A percentile compares a stretch with the other conserved stretches of the same genome.
These are phyloP conservation scores for Linnemannia exigua DNA, from an alignment of 192 early-diverging fungal species.

Conservation along the genomic window DNA sequence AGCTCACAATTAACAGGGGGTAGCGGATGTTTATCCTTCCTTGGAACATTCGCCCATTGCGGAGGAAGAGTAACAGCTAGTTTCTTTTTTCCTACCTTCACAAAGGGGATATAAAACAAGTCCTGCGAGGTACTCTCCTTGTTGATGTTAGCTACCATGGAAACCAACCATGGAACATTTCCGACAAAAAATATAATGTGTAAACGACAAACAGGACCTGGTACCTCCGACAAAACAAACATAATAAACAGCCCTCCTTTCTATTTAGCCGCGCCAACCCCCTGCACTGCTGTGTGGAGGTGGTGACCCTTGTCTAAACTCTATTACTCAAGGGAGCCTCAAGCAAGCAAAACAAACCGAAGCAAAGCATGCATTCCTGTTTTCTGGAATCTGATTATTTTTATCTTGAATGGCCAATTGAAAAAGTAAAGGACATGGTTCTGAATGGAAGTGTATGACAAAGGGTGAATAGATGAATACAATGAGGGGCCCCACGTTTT, in stretches of 20 bases:
- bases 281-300: background rate
- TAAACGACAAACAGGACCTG: background rate
- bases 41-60: background rate
- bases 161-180: background rate
- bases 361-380: background rate
- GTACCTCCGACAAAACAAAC: background rate
- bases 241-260: background rate
- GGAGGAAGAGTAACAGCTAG: too few species aligned
- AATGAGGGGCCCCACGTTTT: background rate
- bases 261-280: background rate
- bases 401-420: background rate
- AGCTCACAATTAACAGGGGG: background rate
- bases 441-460: background rate
- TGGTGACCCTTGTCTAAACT: background rate
- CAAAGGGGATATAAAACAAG: background rate
- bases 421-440: background rate
- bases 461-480: background rate
- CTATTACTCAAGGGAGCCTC: background rate
- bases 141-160: background rate
- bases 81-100: too few species aligned
- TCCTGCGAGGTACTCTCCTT: background rate
- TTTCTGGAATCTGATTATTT: too few species aligned
- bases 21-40: background rate
- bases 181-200: background rate
- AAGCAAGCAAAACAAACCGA: background rate